phyloP scores from a whole-genome alignment of 148 eudicot genomes.

The Rhododendron griersonianum region DNA sequence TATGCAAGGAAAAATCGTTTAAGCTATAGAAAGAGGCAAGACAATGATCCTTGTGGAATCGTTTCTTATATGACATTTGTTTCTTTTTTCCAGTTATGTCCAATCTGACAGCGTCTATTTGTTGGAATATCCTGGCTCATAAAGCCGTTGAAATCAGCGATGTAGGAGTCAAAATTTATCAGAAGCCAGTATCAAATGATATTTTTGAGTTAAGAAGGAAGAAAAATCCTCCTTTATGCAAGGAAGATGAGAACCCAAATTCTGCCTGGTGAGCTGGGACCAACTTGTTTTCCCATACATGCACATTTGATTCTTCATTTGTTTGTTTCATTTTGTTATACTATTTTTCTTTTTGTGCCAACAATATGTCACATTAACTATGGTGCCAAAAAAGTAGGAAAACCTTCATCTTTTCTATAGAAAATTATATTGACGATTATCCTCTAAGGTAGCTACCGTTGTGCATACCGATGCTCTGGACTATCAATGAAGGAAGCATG shows the following conservation, averaged over 20 bases:
- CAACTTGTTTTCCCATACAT: not conserved
- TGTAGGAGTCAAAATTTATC: slow-evolving; percentile 75
- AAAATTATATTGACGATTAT: not conserved
- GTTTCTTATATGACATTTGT: slow-evolving; percentile 1
- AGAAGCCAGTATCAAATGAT: slow-evolving; percentile 81
- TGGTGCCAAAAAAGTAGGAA: not conserved
- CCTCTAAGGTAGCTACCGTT: not conserved
- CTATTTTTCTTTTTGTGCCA: not conserved
- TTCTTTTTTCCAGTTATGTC: slow-evolving; percentile 62
- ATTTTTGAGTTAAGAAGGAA: slow-evolving; percentile 78
- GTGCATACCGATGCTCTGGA: too few species aligned
- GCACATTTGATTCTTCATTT: not conserved
- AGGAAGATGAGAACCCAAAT: slow-evolving; percentile 86
- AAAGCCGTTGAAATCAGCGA: slow-evolving; percentile 86
- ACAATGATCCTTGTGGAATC: not conserved
- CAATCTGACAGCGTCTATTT: slow-evolving; percentile 62
- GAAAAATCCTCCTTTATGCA: slow-evolving; percentile 82
- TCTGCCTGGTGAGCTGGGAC: slow-evolving; percentile 67
- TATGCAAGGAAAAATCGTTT: not conserved
- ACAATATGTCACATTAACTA: not conserved
- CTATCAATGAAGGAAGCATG: too few species aligned
- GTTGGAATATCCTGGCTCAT: slow-evolving; percentile 95
- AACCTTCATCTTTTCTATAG: not conserved
- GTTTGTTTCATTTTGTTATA: not conserved
- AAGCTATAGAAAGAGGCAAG: not conserved